Evolutionary conservation across 805 yeast genomes (phyloP), one percentile per base, ranked within the genome.

Genomic region (Jamesozyma rosinii): DNA sequence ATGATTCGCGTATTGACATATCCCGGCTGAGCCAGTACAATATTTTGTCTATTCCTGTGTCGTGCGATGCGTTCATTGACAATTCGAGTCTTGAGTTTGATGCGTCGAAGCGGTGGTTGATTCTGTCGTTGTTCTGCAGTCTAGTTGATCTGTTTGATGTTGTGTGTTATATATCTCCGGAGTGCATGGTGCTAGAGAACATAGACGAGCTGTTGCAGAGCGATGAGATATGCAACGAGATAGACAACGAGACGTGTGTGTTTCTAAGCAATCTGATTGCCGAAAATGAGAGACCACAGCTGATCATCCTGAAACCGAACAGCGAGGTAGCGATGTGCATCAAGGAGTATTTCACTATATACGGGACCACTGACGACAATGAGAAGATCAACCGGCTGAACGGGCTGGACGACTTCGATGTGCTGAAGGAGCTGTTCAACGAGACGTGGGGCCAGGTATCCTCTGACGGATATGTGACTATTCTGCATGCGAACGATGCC

Each of bases 241-340:
- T 61, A 30, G 66, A 62, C 44, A 62, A 62, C 42, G 66, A 62
- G 43, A 62, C 65, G 1, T 62, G 65, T 44, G 63, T 62, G 2
- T 40, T 61, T 35, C 48, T 61, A 29, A 53, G 59, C n/a, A 61
- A 61, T 44, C 44, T 29, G 3, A 8, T 24, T 8, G 21, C 18
- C 37, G 43, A 44, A 38, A 35, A 41, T 46, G 34, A 45, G 9
- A 47, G 44, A 15, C 52, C 55, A 11, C 54, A 54, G 37, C 34
- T 58, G 15, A 45, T 56, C 11, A 51, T 62, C 2, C 36, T 58
- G 14, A 53, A 56, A 35, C 66, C 66, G 1, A 57, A 51, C 39
- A 38, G 44, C 6, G 66, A 59, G 17, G 54, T 59, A 15, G 55
- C 53, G 3, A 58, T 60, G 55, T 61, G 64, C 42, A 49, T 62